phyloP scores from a whole-genome alignment of 2,329 filamentous ascomycete species.

The Colletotrichum sp. region DNA sequence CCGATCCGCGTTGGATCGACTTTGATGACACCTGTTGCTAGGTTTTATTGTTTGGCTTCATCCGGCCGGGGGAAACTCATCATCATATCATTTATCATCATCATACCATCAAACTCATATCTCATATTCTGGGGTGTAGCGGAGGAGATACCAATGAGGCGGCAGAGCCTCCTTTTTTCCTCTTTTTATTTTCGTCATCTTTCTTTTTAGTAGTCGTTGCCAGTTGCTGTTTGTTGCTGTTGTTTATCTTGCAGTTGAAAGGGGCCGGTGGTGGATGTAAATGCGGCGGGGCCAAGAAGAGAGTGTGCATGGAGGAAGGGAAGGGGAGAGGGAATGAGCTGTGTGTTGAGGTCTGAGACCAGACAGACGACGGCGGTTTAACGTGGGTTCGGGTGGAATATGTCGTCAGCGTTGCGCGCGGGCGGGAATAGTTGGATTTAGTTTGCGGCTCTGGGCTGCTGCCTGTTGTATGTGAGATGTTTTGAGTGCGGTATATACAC shows the following conservation, averaged over 20 bases:
- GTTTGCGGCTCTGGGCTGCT: not conserved
- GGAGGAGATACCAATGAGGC: slow-evolving; percentile 21
- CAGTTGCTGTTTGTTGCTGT: not conserved
- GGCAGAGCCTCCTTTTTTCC: not conserved
- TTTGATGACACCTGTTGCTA: not conserved
- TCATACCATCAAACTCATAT: not conserved
- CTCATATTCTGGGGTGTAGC: not conserved
- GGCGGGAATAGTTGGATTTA: not conserved
- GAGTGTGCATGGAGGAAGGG: not conserved
- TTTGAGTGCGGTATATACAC: not conserved
- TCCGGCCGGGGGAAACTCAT: not conserved
- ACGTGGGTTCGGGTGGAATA: not conserved
- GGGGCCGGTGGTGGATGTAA: not conserved
- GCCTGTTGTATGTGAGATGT: not conserved
- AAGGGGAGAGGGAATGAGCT: not conserved
- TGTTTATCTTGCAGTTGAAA: not conserved
- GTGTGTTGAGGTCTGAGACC: not conserved
- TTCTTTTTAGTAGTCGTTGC: not conserved
- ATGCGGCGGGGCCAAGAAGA: not conserved
- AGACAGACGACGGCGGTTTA: not conserved
- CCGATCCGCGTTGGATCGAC: not conserved
- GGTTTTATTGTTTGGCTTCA: not conserved
- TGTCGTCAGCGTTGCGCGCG: not conserved
- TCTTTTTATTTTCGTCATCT: not conserved
- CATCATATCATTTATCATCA: not conserved